Evolutionary conservation across 1,284 basidiomycete genomes (phyloP).

Genomic region (Ustilago cynodontis): DNA sequence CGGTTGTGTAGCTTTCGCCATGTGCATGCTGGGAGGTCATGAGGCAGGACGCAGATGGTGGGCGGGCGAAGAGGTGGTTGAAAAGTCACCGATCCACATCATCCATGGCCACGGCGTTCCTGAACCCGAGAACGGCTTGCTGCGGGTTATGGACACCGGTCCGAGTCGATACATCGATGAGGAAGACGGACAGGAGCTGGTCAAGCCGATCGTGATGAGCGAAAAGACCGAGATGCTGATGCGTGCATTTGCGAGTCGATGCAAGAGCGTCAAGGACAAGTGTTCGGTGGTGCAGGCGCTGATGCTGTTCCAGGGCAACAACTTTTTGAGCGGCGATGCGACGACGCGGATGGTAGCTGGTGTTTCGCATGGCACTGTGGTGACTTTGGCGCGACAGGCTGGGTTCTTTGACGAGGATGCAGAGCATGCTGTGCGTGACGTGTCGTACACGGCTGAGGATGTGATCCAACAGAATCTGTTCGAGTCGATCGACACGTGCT

Average conservation of each 20-base stretch:
- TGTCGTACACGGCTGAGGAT: constrained; percentile 39
- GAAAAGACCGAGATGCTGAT: constrained; percentile 63
- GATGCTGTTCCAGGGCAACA: constrained; percentile 59
- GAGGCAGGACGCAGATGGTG: constrained; percentile 62
- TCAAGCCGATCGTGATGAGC: constrained; percentile 62
- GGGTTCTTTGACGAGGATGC: constrained; percentile 56
- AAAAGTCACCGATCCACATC: constrained; percentile 38
- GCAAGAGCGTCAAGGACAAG: constrained; percentile 55
- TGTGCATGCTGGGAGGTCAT: constrained; percentile 61
- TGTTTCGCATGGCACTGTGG: constrained; percentile 51
- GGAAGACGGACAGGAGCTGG: constrained; percentile 60
- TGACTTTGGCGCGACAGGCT: constrained; percentile 56
- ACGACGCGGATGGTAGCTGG: constrained; percentile 48
- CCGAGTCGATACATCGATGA: constrained; percentile 49
- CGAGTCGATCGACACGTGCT: constrained; percentile 44
- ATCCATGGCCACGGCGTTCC: constrained; percentile 31
- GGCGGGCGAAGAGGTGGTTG: constrained; percentile 62
- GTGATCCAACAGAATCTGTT: constrained; percentile 40
- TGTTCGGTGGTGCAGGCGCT: constrained; percentile 61
- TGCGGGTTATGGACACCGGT: constrained; percentile 19
- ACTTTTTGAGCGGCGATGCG: constrained; percentile 55
- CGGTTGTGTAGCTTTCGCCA: constrained; percentile 58
- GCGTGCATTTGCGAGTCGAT: constrained; percentile 52
- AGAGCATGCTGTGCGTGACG: constrained; percentile 36
- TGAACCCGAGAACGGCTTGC: constrained; percentile 6